These are phyloP conservation scores for Termitomyces sp. DNA, from an alignment of 768 basidiomycete species.

Conservation along the genomic window DNA sequence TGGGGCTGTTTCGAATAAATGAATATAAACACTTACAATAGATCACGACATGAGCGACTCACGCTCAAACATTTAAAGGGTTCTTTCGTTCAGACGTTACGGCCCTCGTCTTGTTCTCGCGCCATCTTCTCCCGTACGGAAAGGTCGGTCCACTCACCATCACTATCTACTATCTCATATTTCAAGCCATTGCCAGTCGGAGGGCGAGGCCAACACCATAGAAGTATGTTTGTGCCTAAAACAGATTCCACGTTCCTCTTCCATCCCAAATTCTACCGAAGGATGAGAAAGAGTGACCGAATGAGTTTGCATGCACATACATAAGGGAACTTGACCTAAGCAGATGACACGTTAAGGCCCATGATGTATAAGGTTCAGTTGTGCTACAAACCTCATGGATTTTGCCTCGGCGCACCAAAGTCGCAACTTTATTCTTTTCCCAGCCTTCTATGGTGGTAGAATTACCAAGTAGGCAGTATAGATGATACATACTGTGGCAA, in stretches of 20 bases:
- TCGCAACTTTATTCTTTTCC: conserved; percentile 95
- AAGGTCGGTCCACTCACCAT: conserved; percentile 69
- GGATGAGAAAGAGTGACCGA: conserved; percentile 9
- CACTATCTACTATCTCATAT: conserved; percentile 63
- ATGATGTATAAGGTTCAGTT: not conserved
- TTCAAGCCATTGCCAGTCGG: conserved; percentile 68
- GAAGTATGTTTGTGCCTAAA: conserved; percentile 64
- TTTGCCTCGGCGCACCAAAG: conserved; percentile 77
- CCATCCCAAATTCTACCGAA: conserved; percentile 69
- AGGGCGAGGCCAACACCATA: conserved; percentile 82
- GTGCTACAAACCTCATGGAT: conserved; percentile 58
- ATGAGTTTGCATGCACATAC: conserved; percentile 35
- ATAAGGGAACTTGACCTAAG: conserved; percentile 88
- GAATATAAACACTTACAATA: conserved; percentile 4
- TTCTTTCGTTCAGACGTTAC: conserved; percentile 14
- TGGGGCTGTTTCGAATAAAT: too few relatives aligned
- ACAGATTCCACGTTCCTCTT: conserved; percentile 70
- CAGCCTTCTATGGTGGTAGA: conserved; percentile 95
- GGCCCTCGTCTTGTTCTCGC: conserved; percentile 15
- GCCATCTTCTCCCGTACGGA: conserved; percentile 14
- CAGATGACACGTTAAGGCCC: not conserved
- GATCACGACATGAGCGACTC: not conserved
- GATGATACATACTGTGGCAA: conserved; percentile 70
- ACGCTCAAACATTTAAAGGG: conserved; percentile 4
- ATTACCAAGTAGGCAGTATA: conserved; percentile 70